These are phyloP conservation scores for Acacia melanoxylon DNA, from an alignment of 306 rosid genomes.

Conservation along the genomic window DNA sequence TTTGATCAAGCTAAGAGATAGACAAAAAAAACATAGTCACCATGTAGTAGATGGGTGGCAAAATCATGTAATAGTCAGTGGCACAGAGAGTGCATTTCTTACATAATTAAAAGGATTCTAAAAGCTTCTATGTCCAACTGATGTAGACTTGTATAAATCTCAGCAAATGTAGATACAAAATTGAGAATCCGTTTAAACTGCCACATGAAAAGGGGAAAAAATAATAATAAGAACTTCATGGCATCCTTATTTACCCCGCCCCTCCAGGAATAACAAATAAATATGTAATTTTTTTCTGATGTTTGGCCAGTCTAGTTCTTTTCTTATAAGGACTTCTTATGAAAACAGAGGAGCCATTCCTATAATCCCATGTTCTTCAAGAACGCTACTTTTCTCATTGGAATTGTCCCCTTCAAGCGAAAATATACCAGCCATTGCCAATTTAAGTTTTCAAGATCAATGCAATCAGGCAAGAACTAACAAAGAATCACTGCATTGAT, in stretches of 20 bases:
- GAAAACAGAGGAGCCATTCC: neutral
- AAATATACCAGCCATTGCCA: neutral
- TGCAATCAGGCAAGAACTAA: neutral
- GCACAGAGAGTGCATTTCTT: neutral
- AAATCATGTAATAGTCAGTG: neutral
- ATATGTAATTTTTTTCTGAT: neutral
- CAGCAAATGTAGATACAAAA: slow-evolving; percentile 1
- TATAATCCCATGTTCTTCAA: neutral
- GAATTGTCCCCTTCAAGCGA: neutral
- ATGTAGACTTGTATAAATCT: neutral
- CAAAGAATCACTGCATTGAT: neutral
- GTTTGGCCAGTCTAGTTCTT: neutral
- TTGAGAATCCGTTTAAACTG: neutral
- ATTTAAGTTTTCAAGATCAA: neutral
- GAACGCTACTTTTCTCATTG: neutral
- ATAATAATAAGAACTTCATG: neutral
- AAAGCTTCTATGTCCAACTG: neutral
- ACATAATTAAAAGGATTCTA: neutral
- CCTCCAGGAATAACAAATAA: neutral
- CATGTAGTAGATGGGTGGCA: neutral
- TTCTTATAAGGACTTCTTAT: neutral
- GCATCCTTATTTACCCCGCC: slow-evolving; percentile 8
- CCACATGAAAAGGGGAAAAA: neutral
- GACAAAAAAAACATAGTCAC: neutral
- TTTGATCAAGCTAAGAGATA: neutral